Conservation (phyloP, 257 asterid genomes). For the Plantago ovata region DNA sequence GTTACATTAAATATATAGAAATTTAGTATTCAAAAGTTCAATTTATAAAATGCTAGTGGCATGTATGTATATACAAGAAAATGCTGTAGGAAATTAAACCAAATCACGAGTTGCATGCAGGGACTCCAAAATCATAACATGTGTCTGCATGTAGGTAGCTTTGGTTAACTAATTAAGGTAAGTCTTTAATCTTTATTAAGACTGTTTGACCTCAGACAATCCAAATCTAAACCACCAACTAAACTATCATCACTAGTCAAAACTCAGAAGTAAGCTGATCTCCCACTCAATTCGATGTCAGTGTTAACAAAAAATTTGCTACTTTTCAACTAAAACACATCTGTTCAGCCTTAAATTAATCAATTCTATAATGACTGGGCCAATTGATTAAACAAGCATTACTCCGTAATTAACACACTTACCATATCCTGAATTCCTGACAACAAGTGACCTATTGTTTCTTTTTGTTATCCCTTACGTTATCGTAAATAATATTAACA, state of each 20-base stretch:
- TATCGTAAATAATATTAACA: too few relatives aligned
- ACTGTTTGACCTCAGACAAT: slow-evolving; percentile 35
- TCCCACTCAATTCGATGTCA: slow-evolving; percentile 15
- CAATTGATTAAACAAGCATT: slow-evolving; percentile 15
- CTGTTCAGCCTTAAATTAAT: background rate
- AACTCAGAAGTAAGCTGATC: background rate
- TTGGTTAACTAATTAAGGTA: slow-evolving; percentile 47
- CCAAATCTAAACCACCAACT: background rate
- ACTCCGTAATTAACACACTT: slow-evolving; percentile 15
- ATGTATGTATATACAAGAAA: too few relatives aligned
- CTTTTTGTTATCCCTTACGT: slow-evolving; percentile 1
- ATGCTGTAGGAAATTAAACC: too few relatives aligned
- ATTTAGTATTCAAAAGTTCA: too few relatives aligned
- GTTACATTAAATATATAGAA: too few relatives aligned
- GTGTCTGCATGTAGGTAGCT: slow-evolving; percentile 21
- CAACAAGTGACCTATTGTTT: slow-evolving; percentile 9
- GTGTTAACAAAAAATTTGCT: slow-evolving; percentile 21
- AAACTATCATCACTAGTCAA: too few relatives aligned
- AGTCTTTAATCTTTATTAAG: slow-evolving; percentile 23
- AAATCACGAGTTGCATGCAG: too few relatives aligned
- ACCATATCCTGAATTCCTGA: background rate
- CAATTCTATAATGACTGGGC: background rate
- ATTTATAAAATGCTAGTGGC: too few relatives aligned
- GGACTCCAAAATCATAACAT: background rate
- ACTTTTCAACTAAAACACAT: slow-evolving; percentile 19